phyloP scores from a whole-genome alignment of 1,139 yeast species.

The Debaryomyces psychrophilus region DNA sequence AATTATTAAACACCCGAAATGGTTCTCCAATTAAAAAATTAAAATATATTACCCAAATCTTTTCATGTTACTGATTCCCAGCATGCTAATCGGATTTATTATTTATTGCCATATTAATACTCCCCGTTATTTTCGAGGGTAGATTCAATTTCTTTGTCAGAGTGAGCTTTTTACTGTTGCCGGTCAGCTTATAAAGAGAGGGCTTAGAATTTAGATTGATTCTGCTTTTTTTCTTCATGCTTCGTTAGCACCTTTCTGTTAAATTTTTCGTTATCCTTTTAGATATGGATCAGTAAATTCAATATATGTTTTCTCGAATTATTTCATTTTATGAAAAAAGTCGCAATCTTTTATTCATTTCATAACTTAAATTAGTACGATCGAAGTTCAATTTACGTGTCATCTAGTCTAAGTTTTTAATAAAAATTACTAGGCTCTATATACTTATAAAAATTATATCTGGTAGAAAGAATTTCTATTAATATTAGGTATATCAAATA shows the following conservation, averaged over 20 bases:
- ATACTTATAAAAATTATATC: too few relatives aligned
- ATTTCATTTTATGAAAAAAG: not conserved
- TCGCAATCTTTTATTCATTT: not conserved
- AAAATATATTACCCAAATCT: conserved; percentile 6
- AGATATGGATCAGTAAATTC: not conserved
- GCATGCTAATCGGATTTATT: not conserved
- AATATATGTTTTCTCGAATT: not conserved
- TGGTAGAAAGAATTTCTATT: too few relatives aligned
- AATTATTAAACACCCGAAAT: not conserved
- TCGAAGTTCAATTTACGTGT: too few relatives aligned
- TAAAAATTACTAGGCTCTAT: too few relatives aligned
- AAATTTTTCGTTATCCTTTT: conserved; percentile 2
- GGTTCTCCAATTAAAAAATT: not conserved
- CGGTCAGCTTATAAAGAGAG: not conserved
- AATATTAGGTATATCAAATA: too few relatives aligned
- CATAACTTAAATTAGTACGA: too few relatives aligned
- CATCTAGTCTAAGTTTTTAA: too few relatives aligned
- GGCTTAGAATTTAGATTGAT: not conserved
- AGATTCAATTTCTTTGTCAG: not conserved
- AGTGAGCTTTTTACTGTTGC: not conserved
- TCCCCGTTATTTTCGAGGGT: not conserved
- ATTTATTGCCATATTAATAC: conserved; percentile 1
- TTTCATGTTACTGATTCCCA: not conserved
- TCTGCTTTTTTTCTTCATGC: not conserved
- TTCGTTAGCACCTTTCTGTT: not conserved